phyloP scores from a whole-genome alignment of 2,329 filamentous ascomycete species.

The Alternaria arborescens region DNA sequence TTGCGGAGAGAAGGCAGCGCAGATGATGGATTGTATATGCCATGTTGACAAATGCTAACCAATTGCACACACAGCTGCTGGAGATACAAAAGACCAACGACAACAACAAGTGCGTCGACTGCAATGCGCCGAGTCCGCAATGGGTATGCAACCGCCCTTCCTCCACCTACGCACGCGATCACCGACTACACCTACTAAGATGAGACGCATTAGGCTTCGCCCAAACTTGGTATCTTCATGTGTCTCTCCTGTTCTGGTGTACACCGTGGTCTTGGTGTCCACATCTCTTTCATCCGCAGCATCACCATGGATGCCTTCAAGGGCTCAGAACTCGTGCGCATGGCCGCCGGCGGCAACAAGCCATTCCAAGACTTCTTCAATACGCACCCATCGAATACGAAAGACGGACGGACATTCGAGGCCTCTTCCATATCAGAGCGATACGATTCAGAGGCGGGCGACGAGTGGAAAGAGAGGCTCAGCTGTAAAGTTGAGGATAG shows the following conservation, averaged over 20 bases:
- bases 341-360: constrained; percentile 91
- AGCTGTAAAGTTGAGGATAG: constrained; percentile 86
- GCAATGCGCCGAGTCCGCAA: constrained; percentile 93
- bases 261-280: constrained; percentile 92
- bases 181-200: constrained; percentile 26
- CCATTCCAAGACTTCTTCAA: constrained; percentile 90
- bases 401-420: constrained; percentile 70
- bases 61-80: constrained; percentile 69
- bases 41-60: constrained; percentile 23
- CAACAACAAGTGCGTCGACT: constrained; percentile 94
- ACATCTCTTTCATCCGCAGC: constrained; percentile 97
- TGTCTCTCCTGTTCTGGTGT: constrained; percentile 95
- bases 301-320: constrained; percentile 99
- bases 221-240: constrained; percentile 99
- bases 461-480: constrained; percentile 93
- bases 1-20: constrained; percentile 5
- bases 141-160: constrained; percentile 70
- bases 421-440: constrained; percentile 88
- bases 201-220: constrained; percentile 66
- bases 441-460: constrained; percentile 87
- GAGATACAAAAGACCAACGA: constrained; percentile 88
- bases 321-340: constrained; percentile 86
- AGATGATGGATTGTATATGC: neutral
- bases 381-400: constrained; percentile 55
- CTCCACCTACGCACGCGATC: constrained; percentile 16